phyloP scores from a whole-genome alignment of 2,329 filamentous ascomycete species.

The Botrytis squamosa region DNA sequence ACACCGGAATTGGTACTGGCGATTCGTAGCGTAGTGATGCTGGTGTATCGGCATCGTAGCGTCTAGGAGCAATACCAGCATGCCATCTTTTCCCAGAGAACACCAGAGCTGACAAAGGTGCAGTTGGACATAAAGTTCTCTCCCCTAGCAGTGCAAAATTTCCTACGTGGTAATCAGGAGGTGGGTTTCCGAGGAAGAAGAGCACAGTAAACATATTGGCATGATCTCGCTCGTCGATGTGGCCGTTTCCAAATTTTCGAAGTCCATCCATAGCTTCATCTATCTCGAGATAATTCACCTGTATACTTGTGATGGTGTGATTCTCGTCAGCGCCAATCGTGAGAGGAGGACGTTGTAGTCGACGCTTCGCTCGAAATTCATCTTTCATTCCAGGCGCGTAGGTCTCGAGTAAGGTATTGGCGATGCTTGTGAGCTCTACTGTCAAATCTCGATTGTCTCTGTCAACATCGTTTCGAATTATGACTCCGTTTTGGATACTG shows the following conservation, averaged over 20 bases:
- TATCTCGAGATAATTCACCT: neutral
- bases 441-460: neutral
- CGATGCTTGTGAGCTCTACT: neutral
- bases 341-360: neutral
- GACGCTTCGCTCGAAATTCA: neutral
- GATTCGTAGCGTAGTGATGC: neutral
- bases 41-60: neutral
- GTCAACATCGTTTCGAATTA: neutral
- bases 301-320: neutral
- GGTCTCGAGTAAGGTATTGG: neutral
- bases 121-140: neutral
- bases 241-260: neutral
- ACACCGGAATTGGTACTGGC: neutral
- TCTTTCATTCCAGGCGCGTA: neutral
- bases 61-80: neutral
- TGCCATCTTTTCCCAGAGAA: neutral
- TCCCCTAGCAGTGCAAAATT: neutral
- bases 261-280: neutral
- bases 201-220: neutral
- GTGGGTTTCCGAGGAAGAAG: neutral
- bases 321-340: neutral
- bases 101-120: neutral
- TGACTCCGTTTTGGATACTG: neutral
- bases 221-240: neutral
- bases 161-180: neutral